phyloP scores from a whole-genome alignment of 257 asterid genomes.

The Solanum chiquidenum region DNA sequence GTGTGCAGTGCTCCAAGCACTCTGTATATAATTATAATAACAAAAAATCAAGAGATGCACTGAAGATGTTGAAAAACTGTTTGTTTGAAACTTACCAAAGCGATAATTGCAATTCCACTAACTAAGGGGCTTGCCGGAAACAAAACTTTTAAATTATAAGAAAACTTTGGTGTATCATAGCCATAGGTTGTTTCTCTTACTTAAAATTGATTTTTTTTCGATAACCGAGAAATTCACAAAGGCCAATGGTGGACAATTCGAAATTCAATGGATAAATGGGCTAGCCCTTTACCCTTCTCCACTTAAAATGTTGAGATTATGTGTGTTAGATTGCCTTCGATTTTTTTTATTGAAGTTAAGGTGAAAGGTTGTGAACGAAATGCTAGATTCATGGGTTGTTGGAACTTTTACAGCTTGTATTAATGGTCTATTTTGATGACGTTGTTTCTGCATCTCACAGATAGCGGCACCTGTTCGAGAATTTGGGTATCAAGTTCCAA shows the following conservation, averaged over 20 bases:
- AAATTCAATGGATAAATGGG: not conserved
- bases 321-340: not conserved
- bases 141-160: not conserved
- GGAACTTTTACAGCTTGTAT: not conserved
- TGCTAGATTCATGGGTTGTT: not conserved
- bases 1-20: not conserved
- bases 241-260: not conserved
- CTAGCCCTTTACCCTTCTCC: not conserved
- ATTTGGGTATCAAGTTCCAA: constrained; percentile 33
- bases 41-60: not conserved
- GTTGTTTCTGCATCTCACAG: constrained; percentile 27
- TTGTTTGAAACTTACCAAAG: not conserved
- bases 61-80: not conserved
- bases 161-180: not conserved
- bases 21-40: not conserved
- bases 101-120: not conserved
- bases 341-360: not conserved
- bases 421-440: not conserved
- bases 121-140: not conserved
- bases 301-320: not conserved
- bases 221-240: not conserved
- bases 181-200: not conserved
- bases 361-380: not conserved
- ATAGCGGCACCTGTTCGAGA: constrained; percentile 28
- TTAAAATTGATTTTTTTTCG: not conserved